Evolutionary conservation across 176 grass and related monocot genomes (phyloP).

Genomic region (Musa acuminata): DNA sequence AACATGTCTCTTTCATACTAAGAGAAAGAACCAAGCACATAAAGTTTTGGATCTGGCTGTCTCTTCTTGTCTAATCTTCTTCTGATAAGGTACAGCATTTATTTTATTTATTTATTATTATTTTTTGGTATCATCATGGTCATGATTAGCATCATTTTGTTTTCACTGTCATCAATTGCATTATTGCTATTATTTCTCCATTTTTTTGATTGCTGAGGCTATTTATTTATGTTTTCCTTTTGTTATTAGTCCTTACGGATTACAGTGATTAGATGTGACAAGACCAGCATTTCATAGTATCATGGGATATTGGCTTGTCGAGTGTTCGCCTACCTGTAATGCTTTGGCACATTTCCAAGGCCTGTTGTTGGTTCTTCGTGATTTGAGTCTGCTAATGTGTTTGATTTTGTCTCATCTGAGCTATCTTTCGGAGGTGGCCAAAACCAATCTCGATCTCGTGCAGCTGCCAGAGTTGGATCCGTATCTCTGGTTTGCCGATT

Average conservation of each 20-base stretch:
- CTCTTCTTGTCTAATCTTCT: not conserved
- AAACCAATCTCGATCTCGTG: not conserved
- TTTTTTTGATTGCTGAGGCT: constrained; percentile 4
- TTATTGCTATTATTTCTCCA: not conserved
- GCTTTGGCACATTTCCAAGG: not conserved
- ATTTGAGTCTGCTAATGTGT: not conserved
- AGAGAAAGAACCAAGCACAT: too few relatives aligned
- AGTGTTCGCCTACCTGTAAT: not conserved
- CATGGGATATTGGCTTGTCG: not conserved
- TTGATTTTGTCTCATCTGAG: not conserved
- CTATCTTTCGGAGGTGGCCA: not conserved
- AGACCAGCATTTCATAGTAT: not conserved
- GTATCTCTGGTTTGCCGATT: too few relatives aligned
- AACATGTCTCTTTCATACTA: too few relatives aligned
- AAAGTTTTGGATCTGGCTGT: too few relatives aligned
- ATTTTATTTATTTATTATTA: not conserved
- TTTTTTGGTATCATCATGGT: not conserved
- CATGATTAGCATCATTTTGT: constrained; percentile 11
- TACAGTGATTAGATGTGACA: not conserved
- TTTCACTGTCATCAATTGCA: not conserved
- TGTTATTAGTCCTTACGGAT: not conserved
- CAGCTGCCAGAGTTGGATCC: not conserved
- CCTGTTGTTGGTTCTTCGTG: not conserved
- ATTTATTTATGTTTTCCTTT: not conserved
- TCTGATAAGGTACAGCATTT: not conserved